phyloP scores from a whole-genome alignment of 768 basidiomycete species.

The Cystobasidium ongulense region DNA sequence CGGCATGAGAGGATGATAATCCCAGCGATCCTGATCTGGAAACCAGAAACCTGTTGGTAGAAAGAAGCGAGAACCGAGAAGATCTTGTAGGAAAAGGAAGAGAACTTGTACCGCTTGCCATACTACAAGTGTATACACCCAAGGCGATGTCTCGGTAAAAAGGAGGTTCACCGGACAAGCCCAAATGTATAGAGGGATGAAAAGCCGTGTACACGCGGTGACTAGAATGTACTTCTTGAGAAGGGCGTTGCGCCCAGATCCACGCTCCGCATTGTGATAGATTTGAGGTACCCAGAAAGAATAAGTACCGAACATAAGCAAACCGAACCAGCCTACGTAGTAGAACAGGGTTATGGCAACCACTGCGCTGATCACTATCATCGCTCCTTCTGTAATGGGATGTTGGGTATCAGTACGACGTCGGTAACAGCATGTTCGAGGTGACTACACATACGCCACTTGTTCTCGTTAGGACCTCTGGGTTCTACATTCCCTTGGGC shows the following conservation, averaged over 20 bases:
- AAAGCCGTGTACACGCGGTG: conserved; percentile 35
- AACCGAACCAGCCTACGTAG: conserved; percentile 34
- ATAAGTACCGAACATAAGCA: conserved; percentile 34
- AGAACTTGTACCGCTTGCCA: conserved; percentile 35
- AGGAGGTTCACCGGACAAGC: conserved; percentile 38
- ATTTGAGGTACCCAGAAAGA: conserved; percentile 39
- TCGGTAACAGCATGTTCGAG: neutral
- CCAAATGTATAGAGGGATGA: conserved; percentile 41
- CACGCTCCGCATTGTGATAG: conserved; percentile 37
- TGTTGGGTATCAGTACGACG: neutral
- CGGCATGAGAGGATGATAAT: conserved; percentile 38
- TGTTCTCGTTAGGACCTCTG: neutral
- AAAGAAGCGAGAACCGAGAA: conserved; percentile 38
- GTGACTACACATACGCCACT: neutral
- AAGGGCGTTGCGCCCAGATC: conserved; percentile 36
- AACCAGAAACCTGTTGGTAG: conserved; percentile 15
- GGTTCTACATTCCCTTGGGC: neutral
- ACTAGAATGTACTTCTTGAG: conserved; percentile 38
- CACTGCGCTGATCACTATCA: neutral
- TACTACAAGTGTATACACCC: conserved; percentile 35
- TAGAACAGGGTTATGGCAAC: neutral
- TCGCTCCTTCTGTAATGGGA: neutral
- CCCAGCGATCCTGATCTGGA: conserved; percentile 29
- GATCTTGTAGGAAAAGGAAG: conserved; percentile 38
- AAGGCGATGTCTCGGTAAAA: conserved; percentile 33